Evolutionary conservation across 352 stramenopile genomes (phyloP).

Genomic region (Blastocystis sp.): DNA sequence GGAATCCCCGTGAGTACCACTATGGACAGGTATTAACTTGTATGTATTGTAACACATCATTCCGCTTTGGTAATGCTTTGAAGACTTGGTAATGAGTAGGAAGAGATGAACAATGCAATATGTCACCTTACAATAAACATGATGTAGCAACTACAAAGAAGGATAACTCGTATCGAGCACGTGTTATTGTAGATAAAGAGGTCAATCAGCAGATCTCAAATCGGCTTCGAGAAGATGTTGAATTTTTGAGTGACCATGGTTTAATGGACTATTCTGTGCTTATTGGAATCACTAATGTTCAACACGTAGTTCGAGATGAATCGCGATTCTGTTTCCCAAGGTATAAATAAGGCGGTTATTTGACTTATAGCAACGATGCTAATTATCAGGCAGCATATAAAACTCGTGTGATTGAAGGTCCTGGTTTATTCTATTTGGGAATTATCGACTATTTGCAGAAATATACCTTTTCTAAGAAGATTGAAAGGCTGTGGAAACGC

Average conservation of each 20-base stretch:
- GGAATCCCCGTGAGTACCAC: constrained; percentile 20
- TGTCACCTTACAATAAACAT: constrained; percentile 27
- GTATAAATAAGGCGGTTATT: not conserved
- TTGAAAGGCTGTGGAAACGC: constrained; percentile 36
- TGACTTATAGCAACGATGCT: not conserved
- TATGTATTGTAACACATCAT: constrained; percentile 33
- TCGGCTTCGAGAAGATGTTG: constrained; percentile 39
- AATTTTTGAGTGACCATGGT: constrained; percentile 27
- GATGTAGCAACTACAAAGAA: constrained; percentile 33
- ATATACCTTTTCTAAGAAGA: constrained; percentile 39
- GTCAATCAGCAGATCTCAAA: constrained; percentile 60
- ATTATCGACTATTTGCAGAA: constrained; percentile 67
- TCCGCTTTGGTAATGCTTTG: not conserved
- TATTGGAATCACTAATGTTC: constrained; percentile 18
- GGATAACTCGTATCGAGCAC: constrained; percentile 11
- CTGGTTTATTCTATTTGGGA: constrained; percentile 39
- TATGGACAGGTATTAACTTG: constrained; percentile 48
- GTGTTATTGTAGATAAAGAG: constrained; percentile 4
- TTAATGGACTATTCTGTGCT: constrained; percentile 60
- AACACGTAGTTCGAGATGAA: not conserved
- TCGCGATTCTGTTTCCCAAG: not conserved
- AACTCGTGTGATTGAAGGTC: constrained; percentile 15
- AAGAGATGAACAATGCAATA: not conserved
- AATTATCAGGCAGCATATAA: not conserved
- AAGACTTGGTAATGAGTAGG: not conserved